These are phyloP conservation scores for Nemania sp. DNA, from an alignment of 2,329 filamentous ascomycete genomes.

Conservation along the genomic window DNA sequence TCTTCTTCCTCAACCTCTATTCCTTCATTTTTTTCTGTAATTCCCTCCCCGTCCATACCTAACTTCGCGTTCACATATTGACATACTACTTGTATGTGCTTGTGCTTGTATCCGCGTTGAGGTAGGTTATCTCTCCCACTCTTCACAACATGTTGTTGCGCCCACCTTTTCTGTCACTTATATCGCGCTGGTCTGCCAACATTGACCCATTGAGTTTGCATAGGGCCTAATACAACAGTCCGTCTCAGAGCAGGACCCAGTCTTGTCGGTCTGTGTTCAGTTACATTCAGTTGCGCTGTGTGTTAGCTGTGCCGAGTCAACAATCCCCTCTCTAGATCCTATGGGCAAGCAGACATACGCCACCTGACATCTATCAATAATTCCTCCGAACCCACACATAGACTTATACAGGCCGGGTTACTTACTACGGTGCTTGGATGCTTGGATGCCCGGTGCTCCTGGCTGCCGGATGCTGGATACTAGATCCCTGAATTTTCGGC, in stretches of 20 bases:
- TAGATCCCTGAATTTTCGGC: constrained; percentile 22
- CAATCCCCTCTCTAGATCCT: constrained; percentile 12
- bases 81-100: background rate
- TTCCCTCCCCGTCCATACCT: background rate
- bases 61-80: constrained; percentile 1
- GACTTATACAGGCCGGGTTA: constrained; percentile 8
- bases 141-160: background rate
- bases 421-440: constrained; percentile 17
- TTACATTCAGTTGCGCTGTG: constrained; percentile 11
- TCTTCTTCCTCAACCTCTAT: constrained; percentile 12
- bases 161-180: background rate
- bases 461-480: constrained; percentile 12
- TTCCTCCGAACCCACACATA: constrained; percentile 7
- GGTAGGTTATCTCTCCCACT: background rate
- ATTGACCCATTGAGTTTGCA: constrained; percentile 10
- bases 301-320: constrained; percentile 8
- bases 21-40: background rate
- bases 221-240: constrained; percentile 4
- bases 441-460: background rate
- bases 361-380: constrained; percentile 22
- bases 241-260: background rate
- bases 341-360: constrained; percentile 15
- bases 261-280: constrained; percentile 1
- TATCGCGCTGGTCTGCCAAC: constrained; percentile 3
- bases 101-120: background rate